Percentiles rank a stretch among this genome's conserved stretches.
These are phyloP conservation scores for Trypanosomatidae sp. DNA, from an alignment of 208 protist genomes.

Conservation along the genomic window DNA sequence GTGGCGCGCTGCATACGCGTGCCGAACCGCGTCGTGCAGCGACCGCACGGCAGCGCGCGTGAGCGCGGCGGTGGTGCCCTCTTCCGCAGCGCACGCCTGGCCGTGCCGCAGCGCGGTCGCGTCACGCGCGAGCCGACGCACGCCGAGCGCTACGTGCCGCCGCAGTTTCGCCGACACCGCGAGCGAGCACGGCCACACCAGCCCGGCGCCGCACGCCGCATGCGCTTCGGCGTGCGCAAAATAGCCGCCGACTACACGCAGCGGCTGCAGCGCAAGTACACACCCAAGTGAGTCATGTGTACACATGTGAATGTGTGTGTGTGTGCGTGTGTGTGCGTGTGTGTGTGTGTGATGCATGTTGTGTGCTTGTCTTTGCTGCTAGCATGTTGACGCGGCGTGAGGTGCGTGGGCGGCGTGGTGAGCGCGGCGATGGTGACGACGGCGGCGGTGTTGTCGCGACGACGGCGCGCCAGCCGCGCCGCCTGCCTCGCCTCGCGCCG, in stretches of 20 bases:
- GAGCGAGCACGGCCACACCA: slow-evolving; percentile 24
- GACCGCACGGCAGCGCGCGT: neutral
- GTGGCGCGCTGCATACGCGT: slow-evolving; percentile 35
- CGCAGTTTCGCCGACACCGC: slow-evolving; percentile 57
- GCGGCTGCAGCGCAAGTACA: slow-evolving; percentile 32
- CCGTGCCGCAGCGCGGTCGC: neutral
- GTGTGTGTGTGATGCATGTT: neutral
- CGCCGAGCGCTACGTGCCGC: slow-evolving; percentile 46
- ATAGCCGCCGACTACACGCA: slow-evolving; percentile 77
- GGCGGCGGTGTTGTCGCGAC: neutral
- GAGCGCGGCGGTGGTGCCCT: slow-evolving; percentile 38
- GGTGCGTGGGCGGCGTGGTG: neutral
- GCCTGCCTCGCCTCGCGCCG: neutral
- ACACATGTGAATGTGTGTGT: neutral
- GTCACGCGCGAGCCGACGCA: slow-evolving; percentile 20
- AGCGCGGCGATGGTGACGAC: neutral
- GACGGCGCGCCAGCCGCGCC: neutral
- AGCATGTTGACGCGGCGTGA: neutral
- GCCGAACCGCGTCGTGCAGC: slow-evolving; percentile 19
- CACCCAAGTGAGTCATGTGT: slow-evolving; percentile 1
- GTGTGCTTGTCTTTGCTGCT: neutral
- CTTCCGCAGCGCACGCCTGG: slow-evolving; percentile 6
- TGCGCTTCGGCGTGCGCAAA: slow-evolving; percentile 52
- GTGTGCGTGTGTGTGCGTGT: neutral
- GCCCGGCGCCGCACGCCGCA: slow-evolving; percentile 7